Evolutionary conservation across 352 stramenopile species (phyloP).

Genomic region (Discostella stelligera): DNA sequence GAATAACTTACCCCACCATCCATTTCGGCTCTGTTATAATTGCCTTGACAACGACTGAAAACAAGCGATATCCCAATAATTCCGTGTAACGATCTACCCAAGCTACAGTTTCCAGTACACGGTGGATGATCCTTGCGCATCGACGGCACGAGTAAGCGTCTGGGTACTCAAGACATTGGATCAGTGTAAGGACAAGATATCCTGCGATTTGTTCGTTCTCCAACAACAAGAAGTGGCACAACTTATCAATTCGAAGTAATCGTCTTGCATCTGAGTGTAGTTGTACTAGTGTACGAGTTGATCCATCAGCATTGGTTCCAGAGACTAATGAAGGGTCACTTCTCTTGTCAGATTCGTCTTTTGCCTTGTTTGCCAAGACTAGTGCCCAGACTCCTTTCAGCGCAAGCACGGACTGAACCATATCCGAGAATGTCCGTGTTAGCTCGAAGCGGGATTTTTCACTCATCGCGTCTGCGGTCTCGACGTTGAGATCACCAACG

Average conservation of each 20-base stretch:
- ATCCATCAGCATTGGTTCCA: constrained; percentile 52
- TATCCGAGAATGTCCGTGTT: constrained; percentile 68
- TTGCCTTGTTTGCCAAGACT: constrained; percentile 76
- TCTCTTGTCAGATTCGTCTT: constrained; percentile 68
- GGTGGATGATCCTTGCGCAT: constrained; percentile 77
- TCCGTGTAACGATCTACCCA: constrained; percentile 76
- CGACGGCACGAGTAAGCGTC: constrained; percentile 79
- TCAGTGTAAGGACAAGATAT: constrained; percentile 63
- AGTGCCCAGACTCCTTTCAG: constrained; percentile 61
- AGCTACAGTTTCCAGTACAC: constrained; percentile 76
- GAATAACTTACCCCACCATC: constrained; percentile 69
- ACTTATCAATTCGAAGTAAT: constrained; percentile 67
- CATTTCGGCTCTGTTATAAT: constrained; percentile 81
- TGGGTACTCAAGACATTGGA: constrained; percentile 75
- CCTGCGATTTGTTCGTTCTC: constrained; percentile 77
- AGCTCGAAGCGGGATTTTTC: constrained; percentile 78
- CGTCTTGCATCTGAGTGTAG: constrained; percentile 71
- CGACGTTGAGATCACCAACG: constrained; percentile 74
- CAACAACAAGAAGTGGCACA: constrained; percentile 79
- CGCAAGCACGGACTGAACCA: constrained; percentile 53
- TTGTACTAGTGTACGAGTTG: constrained; percentile 59
- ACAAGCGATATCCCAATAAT: constrained; percentile 70
- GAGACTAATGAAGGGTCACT: constrained; percentile 40
- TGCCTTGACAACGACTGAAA: constrained; percentile 64
- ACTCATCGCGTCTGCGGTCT: constrained; percentile 68